These are phyloP conservation scores for Acephala macrosclerotiorum DNA, from an alignment of 2,329 filamentous ascomycete species.

Conservation along the genomic window DNA sequence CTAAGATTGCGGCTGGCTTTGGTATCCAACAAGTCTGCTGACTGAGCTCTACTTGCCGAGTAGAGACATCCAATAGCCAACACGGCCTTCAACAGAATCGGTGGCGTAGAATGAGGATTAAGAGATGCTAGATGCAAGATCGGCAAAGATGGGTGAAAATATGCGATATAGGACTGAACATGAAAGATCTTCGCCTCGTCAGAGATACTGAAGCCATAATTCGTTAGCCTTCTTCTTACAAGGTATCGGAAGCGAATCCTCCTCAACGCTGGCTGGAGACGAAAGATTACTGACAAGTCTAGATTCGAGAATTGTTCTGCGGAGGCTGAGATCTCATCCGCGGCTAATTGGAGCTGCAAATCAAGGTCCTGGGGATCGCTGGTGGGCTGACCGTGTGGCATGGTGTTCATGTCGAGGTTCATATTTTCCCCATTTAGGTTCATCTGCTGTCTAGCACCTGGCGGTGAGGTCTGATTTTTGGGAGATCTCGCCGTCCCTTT, in stretches of 20 bases:
- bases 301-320: neutral
- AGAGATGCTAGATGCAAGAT: constrained; percentile 21
- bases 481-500: neutral
- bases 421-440: neutral
- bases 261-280: neutral
- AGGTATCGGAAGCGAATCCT: neutral
- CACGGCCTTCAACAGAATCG: constrained; percentile 14
- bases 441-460: neutral
- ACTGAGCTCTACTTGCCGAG: neutral
- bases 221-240: neutral
- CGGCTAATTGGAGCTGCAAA: neutral
- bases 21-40: neutral
- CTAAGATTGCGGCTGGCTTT: neutral
- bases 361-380: constrained; percentile 5
- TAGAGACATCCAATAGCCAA: constrained; percentile 22
- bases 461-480: neutral
- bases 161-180: constrained; percentile 13
- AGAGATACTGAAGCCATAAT: neutral
- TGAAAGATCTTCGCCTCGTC: neutral
- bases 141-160: constrained; percentile 23
- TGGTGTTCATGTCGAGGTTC: neutral
- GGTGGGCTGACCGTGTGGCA: neutral
- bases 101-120: neutral
- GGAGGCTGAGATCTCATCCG: neutral
- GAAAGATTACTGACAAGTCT: neutral